Conservation (phyloP, 2,329 filamentous ascomycete genomes). For the Colletotrichum kahawae region DNA sequence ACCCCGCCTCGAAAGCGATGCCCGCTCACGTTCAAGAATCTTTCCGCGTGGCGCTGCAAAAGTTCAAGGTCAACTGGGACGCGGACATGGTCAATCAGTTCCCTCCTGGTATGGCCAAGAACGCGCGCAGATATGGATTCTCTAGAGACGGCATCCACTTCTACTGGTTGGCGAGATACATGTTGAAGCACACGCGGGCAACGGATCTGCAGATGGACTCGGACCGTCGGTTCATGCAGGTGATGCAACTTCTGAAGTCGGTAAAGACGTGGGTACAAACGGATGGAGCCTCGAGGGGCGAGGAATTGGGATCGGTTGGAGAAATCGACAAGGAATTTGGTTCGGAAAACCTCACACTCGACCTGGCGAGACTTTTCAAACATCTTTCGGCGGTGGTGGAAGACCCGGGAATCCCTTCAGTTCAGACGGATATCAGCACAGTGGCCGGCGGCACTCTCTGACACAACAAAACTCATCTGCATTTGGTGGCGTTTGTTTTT, state of each 20-base stretch:
- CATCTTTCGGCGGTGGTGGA: constrained; percentile 56
- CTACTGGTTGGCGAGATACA: constrained; percentile 72
- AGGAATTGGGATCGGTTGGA: constrained; percentile 71
- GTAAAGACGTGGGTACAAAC: constrained; percentile 65
- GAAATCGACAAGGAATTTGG: constrained; percentile 73
- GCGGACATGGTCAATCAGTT: constrained; percentile 73
- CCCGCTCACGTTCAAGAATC: constrained; percentile 52
- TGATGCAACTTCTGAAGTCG: constrained; percentile 65
- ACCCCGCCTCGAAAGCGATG: constrained; percentile 38
- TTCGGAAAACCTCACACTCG: constrained; percentile 66
- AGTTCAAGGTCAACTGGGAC: constrained; percentile 78
- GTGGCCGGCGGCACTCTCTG: constrained; percentile 35
- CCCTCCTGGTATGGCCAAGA: constrained; percentile 52
- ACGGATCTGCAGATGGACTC: constrained; percentile 59
- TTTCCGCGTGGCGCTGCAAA: constrained; percentile 64
- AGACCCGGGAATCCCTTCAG: constrained; percentile 44
- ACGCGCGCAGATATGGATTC: constrained; percentile 68
- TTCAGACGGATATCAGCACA: constrained; percentile 44
- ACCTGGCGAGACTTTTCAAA: constrained; percentile 75
- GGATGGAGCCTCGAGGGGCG: constrained; percentile 68
- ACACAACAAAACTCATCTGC: constrained; percentile 30
- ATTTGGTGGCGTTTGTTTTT: constrained; percentile 27
- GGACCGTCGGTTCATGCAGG: constrained; percentile 64
- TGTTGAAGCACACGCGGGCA: constrained; percentile 63
- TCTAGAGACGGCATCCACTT: constrained; percentile 75